Evolutionary conservation across 1,284 basidiomycete genomes (phyloP).

Genomic region (Melampsora larici-populina): DNA sequence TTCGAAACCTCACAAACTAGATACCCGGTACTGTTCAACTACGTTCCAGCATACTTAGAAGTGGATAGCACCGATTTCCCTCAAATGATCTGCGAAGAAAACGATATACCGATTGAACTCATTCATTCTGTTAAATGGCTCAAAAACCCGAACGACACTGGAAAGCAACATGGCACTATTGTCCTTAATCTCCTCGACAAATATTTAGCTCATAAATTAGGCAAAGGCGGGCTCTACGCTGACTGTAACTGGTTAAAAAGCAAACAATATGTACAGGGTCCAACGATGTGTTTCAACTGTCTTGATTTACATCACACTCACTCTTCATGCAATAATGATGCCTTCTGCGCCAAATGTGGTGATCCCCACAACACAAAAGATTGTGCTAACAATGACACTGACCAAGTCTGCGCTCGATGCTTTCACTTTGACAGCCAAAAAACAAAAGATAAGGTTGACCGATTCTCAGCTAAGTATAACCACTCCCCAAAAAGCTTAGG

Average conservation of each 20-base stretch:
- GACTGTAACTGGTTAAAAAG: background rate
- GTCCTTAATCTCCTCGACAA: background rate
- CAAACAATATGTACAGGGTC: background rate
- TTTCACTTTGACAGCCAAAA: background rate
- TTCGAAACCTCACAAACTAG: background rate
- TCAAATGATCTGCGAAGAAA: background rate
- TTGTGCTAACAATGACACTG: background rate
- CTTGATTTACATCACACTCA: background rate
- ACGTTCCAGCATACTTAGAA: background rate
- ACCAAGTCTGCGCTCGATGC: background rate
- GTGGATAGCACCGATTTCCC: background rate
- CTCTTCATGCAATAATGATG: background rate
- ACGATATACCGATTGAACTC: background rate
- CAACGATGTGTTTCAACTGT: too few relatives aligned
- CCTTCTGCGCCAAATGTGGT: background rate
- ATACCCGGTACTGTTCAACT: constrained; percentile 8
- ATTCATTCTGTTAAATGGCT: too few relatives aligned
- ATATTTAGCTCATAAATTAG: background rate
- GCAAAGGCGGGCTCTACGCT: background rate
- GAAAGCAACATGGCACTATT: background rate
- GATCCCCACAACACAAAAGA: background rate
- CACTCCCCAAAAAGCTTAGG: background rate
- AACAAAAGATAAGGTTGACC: background rate
- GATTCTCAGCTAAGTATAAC: background rate
- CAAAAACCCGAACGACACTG: background rate